phyloP scores from a whole-genome alignment of 2,329 filamentous ascomycete species.

The Fusarium stilboides region DNA sequence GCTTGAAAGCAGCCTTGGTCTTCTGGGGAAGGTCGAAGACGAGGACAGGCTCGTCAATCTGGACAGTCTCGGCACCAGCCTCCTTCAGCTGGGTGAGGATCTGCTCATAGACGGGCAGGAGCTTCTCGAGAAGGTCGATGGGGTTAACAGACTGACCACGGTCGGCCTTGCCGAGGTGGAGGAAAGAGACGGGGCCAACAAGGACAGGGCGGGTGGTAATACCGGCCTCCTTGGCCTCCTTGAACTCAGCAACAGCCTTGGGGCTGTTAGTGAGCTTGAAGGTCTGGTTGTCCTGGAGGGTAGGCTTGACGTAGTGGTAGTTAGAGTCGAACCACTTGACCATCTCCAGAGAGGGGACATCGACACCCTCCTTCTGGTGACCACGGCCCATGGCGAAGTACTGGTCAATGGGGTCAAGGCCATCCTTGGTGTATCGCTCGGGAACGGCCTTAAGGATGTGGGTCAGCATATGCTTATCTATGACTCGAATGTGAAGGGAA shows the following conservation, averaged over 20 bases:
- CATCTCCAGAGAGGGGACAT: slow-evolving; percentile 97
- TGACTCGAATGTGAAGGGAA: not conserved
- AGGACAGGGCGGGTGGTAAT: slow-evolving; percentile 94
- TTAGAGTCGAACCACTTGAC: slow-evolving; percentile 99
- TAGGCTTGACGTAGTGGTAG: slow-evolving; percentile 99
- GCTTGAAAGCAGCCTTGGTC: slow-evolving; percentile 98
- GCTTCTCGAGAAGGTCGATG: slow-evolving; percentile 93
- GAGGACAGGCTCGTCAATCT: slow-evolving; percentile 98
- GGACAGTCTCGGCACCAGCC: slow-evolving; percentile 94
- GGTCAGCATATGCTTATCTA: slow-evolving; percentile 28
- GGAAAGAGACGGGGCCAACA: slow-evolving; percentile 96
- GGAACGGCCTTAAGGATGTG: slow-evolving; percentile 77
- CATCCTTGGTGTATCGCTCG: slow-evolving; percentile 92
- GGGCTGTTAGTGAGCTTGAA: slow-evolving; percentile 91
- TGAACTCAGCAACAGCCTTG: slow-evolving; percentile 95
- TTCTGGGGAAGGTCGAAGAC: slow-evolving; percentile 93
- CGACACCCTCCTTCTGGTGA: slow-evolving; percentile 93
- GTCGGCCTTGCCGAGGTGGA: slow-evolving; percentile 97
- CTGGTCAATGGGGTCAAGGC: slow-evolving; percentile 90
- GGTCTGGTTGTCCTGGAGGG: slow-evolving; percentile 94
- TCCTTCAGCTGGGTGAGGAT: slow-evolving; percentile 94
- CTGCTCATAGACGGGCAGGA: slow-evolving; percentile 94
- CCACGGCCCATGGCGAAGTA: slow-evolving; percentile 99
- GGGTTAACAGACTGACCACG: slow-evolving; percentile 93
- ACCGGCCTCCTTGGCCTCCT: slow-evolving; percentile 97